Evolutionary conservation across 768 basidiomycete genomes (phyloP), one percentile per base, ranked within the genome.

Genomic region (Cystobasidium onofrii): DNA sequence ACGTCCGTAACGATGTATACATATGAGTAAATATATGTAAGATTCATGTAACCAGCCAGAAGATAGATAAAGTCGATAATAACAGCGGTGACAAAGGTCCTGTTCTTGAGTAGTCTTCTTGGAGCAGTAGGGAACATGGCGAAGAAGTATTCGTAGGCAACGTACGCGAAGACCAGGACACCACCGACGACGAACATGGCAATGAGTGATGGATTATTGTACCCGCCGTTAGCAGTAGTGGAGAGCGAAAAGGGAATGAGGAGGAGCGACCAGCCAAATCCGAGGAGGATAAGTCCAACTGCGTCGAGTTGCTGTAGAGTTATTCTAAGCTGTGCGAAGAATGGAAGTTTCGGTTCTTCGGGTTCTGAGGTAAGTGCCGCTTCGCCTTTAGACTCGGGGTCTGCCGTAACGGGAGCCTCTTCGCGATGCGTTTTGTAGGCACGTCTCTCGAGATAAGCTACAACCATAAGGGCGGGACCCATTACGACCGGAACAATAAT

Each of bases 161-260:
- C 55, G 69, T 67, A 77, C 3, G 73, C 54, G 39, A 71, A n/a
- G 29, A 79, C 76, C 36, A 75, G 75, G 25, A 62, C 43, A 0
- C 73, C 62, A 7, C 81, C 82, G 4, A 78, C 64, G 6, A 78
- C 78, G 39, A 82, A 78, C 57, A 82, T 78, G 27, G 78, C 80
- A 61, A 81, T 82, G 20, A 81, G 79, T 1, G 77, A 65, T 1
- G 76, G 76, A 17, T 75, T 74, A 18, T 73, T 52, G 73, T 80
- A 82, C 0, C 82, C 82, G 10, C 77, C 69, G 36, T 81, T 78
- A 2, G 81, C 78, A 1, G 78, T 79, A 20, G 73, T 77, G 1
- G 80, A 78, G 62, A 82, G 75, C 13, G 77, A 75, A 62, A 77
- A 76, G 12, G 77, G 77, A 0, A 77, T 54, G 27, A 77, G 77